Percentiles rank a stretch among this genome's conserved stretches.
Evolutionary conservation across 305 asterid species (phyloP).

Genomic region (Ilex paraguariensis): DNA sequence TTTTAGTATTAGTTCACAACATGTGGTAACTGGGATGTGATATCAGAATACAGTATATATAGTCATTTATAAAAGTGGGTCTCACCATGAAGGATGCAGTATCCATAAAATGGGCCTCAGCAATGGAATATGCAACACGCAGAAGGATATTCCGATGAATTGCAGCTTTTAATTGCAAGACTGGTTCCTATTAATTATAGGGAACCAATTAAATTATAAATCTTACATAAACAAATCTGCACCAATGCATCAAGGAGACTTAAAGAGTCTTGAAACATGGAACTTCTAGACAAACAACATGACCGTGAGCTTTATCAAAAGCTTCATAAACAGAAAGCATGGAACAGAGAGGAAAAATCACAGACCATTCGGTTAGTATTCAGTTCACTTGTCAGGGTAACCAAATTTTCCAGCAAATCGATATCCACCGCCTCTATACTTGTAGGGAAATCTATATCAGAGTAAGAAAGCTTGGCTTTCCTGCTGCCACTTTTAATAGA

Average conservation of each 20-base stretch:
- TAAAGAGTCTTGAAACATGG: not conserved
- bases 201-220: no score
- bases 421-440: slow-evolving; percentile 35
- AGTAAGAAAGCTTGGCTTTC: slow-evolving; percentile 32
- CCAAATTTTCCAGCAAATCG: slow-evolving; percentile 39
- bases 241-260: not conserved
- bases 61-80: slow-evolving; percentile 5
- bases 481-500: slow-evolving; percentile 26
- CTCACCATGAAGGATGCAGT: slow-evolving; percentile 52
- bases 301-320: no score
- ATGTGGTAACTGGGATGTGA: not conserved
- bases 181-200: slow-evolving; percentile 23
- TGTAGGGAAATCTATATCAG: slow-evolving; percentile 48
- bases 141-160: slow-evolving; percentile 57
- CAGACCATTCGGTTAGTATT: slow-evolving; percentile 34
- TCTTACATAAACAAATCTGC: no score
- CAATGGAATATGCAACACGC: slow-evolving; percentile 51
- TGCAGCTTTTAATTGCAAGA: slow-evolving; percentile 47
- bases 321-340: not conserved
- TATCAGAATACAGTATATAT: not conserved
- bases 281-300: no score
- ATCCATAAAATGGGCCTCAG: slow-evolving; percentile 59
- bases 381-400: slow-evolving; percentile 22
- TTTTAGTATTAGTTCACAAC: not conserved
- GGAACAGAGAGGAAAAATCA: slow-evolving; percentile 4